Base-by-base conservation (phyloP, 345 rosid species). In the Dipteronia sinensis region DNA sequence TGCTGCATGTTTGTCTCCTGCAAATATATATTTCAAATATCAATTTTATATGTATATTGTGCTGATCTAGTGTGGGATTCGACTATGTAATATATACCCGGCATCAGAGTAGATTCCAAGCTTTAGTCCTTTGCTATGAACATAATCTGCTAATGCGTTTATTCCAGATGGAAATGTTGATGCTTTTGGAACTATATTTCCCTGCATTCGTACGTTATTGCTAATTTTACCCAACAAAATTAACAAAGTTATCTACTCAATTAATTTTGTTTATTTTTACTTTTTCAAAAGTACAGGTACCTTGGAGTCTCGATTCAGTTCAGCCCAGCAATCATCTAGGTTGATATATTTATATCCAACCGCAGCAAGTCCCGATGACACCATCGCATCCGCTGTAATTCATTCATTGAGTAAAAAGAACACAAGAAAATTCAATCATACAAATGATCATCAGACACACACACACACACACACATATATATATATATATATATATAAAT, bases 271-370 rank as follows among this genome's bases (percentile, higher is more conserved):
- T 31, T 31, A 31, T 31, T 31, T 29, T 31, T 31, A 31, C 34
- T 31, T 4, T 31, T 31, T 3, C 34, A 31, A 5, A 31, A 31
- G 34, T 31, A 31, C 34, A 31, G 3, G 4, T 31, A 86, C 91
- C 89, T 74, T 22, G 25, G 84, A 81, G 72, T 84, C 88, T 68
- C 88, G 77, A 61, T 80, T 76, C 20, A 77, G 85, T 59, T 88
- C 89, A 40, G 78, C 91, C 91, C 91, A 86, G 77, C 89, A 84
- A 75, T 88, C 91, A 67, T 88, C 91, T 78, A 88, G 69, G 69
- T 88, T 88, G 23, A 88, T 81, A 67, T 88, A 88, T 12, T 63
- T 49, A 27, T 88, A 88, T 10, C 92, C 90, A 11, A 81, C 68
- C 12, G 69, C 71, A 23, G 83, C 73, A 44, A 88, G 88, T 34